A percentile compares a stretch with the other conserved stretches of the same genome.
phyloP scores from a whole-genome alignment of 768 basidiomycete species.

The Dendrothele bispora region DNA sequence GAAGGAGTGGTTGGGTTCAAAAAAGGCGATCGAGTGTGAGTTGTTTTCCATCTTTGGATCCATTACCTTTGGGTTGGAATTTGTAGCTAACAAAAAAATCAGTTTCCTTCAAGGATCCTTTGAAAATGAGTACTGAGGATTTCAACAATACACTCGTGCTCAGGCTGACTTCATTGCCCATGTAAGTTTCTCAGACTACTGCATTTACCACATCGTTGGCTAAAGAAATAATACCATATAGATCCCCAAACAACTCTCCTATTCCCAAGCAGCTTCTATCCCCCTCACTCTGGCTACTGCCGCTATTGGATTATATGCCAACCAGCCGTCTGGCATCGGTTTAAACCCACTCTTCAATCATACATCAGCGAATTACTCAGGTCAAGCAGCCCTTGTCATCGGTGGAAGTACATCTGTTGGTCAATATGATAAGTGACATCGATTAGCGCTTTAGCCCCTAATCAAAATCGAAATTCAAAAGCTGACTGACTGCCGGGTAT shows the following conservation, averaged over 20 bases:
- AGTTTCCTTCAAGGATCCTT: slow-evolving; percentile 40
- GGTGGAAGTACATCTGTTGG: slow-evolving; percentile 52
- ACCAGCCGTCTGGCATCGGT: slow-evolving; percentile 36
- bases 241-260: slow-evolving; percentile 41
- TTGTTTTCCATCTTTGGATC: too few species aligned
- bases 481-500: too few species aligned
- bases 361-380: slow-evolving; percentile 39
- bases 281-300: slow-evolving; percentile 52
- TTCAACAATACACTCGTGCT: slow-evolving; percentile 46
- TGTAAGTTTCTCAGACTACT: slow-evolving; percentile 24
- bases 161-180: slow-evolving; percentile 40
- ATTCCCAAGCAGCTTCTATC: slow-evolving; percentile 48
- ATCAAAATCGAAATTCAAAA: too few species aligned
- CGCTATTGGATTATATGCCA: slow-evolving; percentile 46
- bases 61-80: too few species aligned
- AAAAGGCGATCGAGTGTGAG: slow-evolving; percentile 55
- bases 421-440: slow-evolving; percentile 48
- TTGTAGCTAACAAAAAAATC: too few species aligned
- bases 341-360: slow-evolving; percentile 39
- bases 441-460: too few species aligned
- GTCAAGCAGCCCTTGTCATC: slow-evolving; percentile 44
- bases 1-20: slow-evolving; percentile 49
- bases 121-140: slow-evolving; percentile 34
- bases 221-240: not conserved
- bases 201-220: slow-evolving; percentile 11